Evolutionary conservation across 2,329 filamentous ascomycete species (phyloP), one percentile per base, ranked within the genome.

Genomic region (Macroventuria anomochaeta): DNA sequence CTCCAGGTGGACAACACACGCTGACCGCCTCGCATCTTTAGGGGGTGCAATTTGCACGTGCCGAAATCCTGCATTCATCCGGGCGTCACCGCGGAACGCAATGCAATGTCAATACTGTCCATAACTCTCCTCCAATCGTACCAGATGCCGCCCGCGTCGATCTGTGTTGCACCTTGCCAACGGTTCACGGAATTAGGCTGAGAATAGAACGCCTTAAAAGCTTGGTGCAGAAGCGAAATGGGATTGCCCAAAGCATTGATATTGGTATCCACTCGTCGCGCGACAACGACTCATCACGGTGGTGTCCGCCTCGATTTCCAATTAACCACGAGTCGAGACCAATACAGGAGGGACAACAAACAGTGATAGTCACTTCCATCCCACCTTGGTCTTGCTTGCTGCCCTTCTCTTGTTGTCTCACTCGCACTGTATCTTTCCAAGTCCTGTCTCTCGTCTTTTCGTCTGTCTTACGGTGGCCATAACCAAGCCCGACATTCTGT

Each of bases 181-280:
- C 53, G 39, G 39, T 55, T 59, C 53, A 52, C 56, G 50, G 44
- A 40, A 55, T 64, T 51, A 55, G 57, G 46, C 53, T 59, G 58
- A 52, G 60, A 49, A 54, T 54, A 54, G 51, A 49, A 44, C 44
- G 51, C 48, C 48, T 43, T 28, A 46, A 53, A 61, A 53, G 49
- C 44, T 55, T 60, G 40, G 31, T 48, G 44, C 28, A 32, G 20
- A 53, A 58, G 55, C 62, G 60, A 62, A 43, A 62, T 58, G 46
- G 51, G 55, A 51, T 43, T 54, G 40, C 36, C 44, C 26, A 54
- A 43, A 36, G 51, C 51, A 54, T 32, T 46, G 44, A 54, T 54
- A 50, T 55, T 61, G 52, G 44, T 49, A 58, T 52, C 53, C 40
- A 57, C 34, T 42, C 26, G 13, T 52, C 36, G 49, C 28, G 39